These are phyloP conservation scores for Pyrus hybrid DNA, from an alignment of 331 rosid species.

Conservation along the genomic window DNA sequence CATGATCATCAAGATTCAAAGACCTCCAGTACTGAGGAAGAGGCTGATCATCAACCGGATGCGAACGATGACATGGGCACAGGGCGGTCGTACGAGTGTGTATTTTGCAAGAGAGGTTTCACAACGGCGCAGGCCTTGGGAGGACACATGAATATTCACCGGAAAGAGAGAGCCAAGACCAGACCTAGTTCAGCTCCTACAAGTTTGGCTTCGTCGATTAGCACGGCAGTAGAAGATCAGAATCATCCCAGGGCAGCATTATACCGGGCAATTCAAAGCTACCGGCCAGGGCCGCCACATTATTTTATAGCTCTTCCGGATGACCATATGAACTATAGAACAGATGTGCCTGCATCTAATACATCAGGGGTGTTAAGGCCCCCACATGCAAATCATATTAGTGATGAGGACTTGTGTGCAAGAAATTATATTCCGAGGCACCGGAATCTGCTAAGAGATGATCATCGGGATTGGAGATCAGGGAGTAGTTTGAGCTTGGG, in stretches of 20 bases:
- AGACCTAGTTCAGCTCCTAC: conserved; percentile 26
- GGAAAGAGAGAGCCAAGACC: conserved; percentile 56
- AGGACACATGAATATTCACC: conserved; percentile 91
- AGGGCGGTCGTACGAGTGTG: conserved; percentile 69
- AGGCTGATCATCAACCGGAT: background rate
- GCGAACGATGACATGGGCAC: conserved; percentile 20
- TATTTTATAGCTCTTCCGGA: conserved; percentile 20
- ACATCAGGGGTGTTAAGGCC: conserved; percentile 17
- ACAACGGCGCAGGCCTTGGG: conserved; percentile 87
- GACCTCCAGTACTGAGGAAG: conserved; percentile 28
- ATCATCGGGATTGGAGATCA: conserved; percentile 30
- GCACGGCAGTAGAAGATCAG: conserved; percentile 9
- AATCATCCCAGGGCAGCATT: background rate
- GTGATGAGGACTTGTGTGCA: conserved; percentile 12
- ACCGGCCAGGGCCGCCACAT: conserved; percentile 1
- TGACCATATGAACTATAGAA: conserved; percentile 27
- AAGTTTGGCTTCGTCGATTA: background rate
- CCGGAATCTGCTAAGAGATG: conserved; percentile 22
- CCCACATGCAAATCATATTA: background rate
- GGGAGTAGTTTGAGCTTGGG: conserved; percentile 30
- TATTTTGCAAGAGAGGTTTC: conserved; percentile 80
- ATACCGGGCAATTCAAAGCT: conserved; percentile 27
- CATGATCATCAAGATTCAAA: conserved; percentile 26
- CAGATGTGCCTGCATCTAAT: conserved; percentile 20
- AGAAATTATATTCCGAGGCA: conserved; percentile 16